phyloP scores from a whole-genome alignment of 768 basidiomycete species.

The Clitopilus hobsonii region DNA sequence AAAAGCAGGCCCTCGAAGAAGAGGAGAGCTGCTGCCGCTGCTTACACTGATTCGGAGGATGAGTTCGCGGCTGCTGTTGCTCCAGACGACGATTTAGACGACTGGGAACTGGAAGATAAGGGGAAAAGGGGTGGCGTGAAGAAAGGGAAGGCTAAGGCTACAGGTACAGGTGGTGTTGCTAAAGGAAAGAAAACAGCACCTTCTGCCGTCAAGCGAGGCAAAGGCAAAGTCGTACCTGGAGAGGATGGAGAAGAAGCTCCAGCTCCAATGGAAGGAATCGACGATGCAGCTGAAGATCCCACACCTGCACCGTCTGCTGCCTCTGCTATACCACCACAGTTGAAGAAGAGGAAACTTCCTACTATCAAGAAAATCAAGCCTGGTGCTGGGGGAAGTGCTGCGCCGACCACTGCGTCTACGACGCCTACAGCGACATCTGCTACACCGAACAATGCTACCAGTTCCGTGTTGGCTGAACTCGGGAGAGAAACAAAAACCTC shows the following conservation, averaged over 20 bases:
- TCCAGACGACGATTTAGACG: constrained; percentile 3
- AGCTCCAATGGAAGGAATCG: constrained; percentile 17
- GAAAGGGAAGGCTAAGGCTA: constrained; percentile 8
- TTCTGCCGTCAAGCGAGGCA: constrained; percentile 20
- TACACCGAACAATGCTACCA: background rate
- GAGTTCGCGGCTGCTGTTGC: background rate
- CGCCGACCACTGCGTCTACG: constrained; percentile 16
- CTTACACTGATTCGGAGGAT: background rate
- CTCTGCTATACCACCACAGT: constrained; percentile 21
- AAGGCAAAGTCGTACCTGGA: background rate
- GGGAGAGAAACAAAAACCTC: constrained; percentile 17
- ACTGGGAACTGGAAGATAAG: constrained; percentile 13
- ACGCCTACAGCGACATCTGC: background rate
- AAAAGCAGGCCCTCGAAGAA: background rate
- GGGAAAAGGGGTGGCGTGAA: constrained; percentile 23
- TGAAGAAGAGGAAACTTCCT: constrained; percentile 48
- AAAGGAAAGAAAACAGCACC: constrained; percentile 20
- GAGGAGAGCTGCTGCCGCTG: background rate
- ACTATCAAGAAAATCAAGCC: constrained; percentile 64
- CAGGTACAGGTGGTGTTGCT: constrained; percentile 29
- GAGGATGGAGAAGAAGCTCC: background rate
- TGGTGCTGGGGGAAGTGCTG: constrained; percentile 13
- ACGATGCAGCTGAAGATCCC: constrained; percentile 5
- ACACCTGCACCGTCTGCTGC: constrained; percentile 7
- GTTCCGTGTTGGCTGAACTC: background rate